Percentiles rank a stretch among this genome's conserved stretches.
phyloP scores from a whole-genome alignment of 2,329 filamentous ascomycete genomes.

The Lecanosticta acicola region DNA sequence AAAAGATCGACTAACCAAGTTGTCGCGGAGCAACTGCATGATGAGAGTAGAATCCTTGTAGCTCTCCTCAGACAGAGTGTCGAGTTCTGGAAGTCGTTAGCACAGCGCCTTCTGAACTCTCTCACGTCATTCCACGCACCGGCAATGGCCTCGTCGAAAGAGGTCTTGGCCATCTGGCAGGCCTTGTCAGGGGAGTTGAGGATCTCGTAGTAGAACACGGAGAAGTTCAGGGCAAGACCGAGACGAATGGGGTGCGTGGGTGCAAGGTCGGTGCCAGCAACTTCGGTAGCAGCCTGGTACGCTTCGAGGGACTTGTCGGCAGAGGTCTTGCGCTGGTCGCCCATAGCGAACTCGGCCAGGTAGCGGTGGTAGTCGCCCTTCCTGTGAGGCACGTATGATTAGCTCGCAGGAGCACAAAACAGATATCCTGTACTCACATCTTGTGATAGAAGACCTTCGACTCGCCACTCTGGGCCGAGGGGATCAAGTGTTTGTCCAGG shows the following conservation, averaged over 20 bases:
- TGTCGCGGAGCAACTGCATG: conserved; percentile 97
- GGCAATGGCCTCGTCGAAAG: conserved; percentile 94
- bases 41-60: conserved; percentile 99
- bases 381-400: conserved; percentile 49
- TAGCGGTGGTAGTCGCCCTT: conserved; percentile 99
- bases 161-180: conserved; percentile 94
- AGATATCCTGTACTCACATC: conserved; percentile 60
- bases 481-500: conserved; percentile 88
- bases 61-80: conserved; percentile 95
- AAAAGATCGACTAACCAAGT: conserved; percentile 57
- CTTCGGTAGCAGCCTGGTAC: conserved; percentile 91
- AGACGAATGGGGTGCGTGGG: conserved; percentile 91
- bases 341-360: conserved; percentile 91
- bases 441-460: conserved; percentile 99
- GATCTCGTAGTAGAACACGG: conserved; percentile 99
- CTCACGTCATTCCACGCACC: conserved; percentile 53
- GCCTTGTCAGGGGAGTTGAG: conserved; percentile 97
- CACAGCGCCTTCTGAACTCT: too few relatives aligned
- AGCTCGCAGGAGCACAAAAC: conserved; percentile 1
- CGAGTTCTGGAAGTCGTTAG: conserved; percentile 82
- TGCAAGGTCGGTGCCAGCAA: conserved; percentile 80
- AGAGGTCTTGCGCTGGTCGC: conserved; percentile 90
- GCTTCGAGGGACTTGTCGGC: conserved; percentile 93
- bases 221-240: conserved; percentile 90
- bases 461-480: conserved; percentile 89